Conservation (phyloP, 129 eudicot genomes). For the Pseudognaphalium luteoalbum region DNA sequence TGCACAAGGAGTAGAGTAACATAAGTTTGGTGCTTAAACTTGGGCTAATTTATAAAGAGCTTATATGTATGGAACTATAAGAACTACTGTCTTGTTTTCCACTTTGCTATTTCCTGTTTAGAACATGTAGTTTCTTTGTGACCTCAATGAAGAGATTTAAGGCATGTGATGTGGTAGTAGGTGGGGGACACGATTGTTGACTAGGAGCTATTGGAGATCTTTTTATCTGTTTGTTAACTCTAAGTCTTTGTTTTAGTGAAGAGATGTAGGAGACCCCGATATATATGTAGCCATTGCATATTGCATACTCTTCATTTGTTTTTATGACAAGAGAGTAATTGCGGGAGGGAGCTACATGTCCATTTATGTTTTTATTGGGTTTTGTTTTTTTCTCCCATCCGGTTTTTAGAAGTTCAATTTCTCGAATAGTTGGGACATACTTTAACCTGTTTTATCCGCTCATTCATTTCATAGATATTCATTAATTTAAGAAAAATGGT, state of each 20-base stretch:
- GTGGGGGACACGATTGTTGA: not conserved
- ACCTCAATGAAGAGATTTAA: not conserved
- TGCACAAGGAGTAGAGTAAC: no score
- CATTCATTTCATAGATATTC: not conserved
- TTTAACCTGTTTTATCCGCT: no score
- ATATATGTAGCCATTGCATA: not conserved
- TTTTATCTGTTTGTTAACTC: not conserved
- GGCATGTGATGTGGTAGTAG: not conserved
- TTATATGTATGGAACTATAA: no score
- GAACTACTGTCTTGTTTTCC: not conserved
- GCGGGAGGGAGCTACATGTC: no score
- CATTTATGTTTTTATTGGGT: no score
- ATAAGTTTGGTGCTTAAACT: no score
- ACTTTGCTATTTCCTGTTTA: not conserved
- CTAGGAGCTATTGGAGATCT: not conserved
- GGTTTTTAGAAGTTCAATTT: not conserved
- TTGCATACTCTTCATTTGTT: not conserved
- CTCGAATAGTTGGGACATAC: no score
- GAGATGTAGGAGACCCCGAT: not conserved
- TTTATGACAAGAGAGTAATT: no score
- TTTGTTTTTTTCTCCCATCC: not conserved
- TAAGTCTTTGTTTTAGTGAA: not conserved
- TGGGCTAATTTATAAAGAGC: no score
- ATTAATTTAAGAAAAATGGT: no score
- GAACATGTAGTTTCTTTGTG: not conserved